Evolutionary conservation across 805 yeast genomes (phyloP).

Genomic region (Candida maltosa): DNA sequence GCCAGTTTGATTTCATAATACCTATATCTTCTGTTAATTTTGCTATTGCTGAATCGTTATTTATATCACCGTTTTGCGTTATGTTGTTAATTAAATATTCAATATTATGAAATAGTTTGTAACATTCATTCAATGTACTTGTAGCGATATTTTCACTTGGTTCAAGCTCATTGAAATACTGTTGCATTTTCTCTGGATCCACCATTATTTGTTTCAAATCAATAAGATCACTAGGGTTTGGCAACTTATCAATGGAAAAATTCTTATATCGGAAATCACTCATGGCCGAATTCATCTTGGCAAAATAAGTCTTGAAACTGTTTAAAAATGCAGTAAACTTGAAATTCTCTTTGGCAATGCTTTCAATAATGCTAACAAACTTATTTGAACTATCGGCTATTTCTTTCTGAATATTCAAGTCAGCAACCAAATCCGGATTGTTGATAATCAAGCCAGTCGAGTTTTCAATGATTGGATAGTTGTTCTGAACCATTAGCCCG

Average conservation of each 20-base stretch:
- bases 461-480: slow-evolving; percentile 30
- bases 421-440: slow-evolving; percentile 2
- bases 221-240: slow-evolving; percentile 32
- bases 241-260: slow-evolving; percentile 7
- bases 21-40: slow-evolving; percentile 31
- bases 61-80: slow-evolving; percentile 8
- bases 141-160: slow-evolving; percentile 31
- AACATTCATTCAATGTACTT: slow-evolving; percentile 33
- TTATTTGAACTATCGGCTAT: slow-evolving; percentile 5
- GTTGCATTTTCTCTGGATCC: slow-evolving; percentile 11
- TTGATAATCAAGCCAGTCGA: slow-evolving; percentile 1
- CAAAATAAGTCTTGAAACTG: slow-evolving; percentile 24
- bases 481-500: slow-evolving; percentile 18
- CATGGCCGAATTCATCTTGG: slow-evolving; percentile 13
- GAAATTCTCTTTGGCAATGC: slow-evolving; percentile 32
- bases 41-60: slow-evolving; percentile 10
- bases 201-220: slow-evolving; percentile 18
- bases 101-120: slow-evolving; percentile 31
- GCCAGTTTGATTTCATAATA: slow-evolving; percentile 31
- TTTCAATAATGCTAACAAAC: slow-evolving; percentile 29
- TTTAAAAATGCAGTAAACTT: slow-evolving; percentile 31
- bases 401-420: slow-evolving; percentile 7
- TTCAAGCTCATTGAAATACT: slow-evolving; percentile 28
- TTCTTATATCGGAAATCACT: slow-evolving; percentile 2
- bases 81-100: slow-evolving; percentile 7